These are phyloP conservation scores for Wilhelminamyces savonicus DNA, from an alignment of 805 yeast species.

Conservation along the genomic window DNA sequence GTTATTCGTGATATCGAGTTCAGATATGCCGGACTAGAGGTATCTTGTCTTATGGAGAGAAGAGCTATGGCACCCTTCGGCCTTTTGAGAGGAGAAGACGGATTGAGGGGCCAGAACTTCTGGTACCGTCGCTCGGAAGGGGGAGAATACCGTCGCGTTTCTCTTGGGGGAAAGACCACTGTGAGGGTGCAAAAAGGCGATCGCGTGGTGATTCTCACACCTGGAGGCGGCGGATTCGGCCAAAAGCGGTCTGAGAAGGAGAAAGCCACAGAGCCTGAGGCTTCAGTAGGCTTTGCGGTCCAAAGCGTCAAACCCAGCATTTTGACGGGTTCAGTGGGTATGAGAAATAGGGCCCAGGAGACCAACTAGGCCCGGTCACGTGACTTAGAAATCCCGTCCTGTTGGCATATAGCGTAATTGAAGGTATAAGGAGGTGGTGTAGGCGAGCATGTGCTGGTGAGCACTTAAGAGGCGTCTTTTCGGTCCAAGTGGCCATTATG, in stretches of 20 bases:
- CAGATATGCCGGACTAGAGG: constrained; percentile 38
- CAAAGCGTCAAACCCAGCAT: constrained; percentile 15
- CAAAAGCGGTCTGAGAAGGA: constrained; percentile 1
- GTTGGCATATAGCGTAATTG: no score
- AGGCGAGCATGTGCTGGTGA: no score
- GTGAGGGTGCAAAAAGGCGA: constrained; percentile 32
- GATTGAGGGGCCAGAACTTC: constrained; percentile 52
- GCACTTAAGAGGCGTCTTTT: no score
- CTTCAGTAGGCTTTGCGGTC: constrained; percentile 15
- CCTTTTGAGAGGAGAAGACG: constrained; percentile 73
- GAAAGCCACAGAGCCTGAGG: constrained; percentile 3
- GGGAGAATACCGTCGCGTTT: constrained; percentile 10
- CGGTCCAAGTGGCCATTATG: no score
- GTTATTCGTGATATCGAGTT: constrained; percentile 82
- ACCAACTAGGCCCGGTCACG: no score
- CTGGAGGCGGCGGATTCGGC: constrained; percentile 44
- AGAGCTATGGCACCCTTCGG: constrained; percentile 85
- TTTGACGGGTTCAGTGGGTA: constrained; percentile 32
- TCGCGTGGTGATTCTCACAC: constrained; percentile 32
- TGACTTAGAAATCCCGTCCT: no score
- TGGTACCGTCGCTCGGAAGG: constrained; percentile 22
- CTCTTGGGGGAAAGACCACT: constrained; percentile 27
- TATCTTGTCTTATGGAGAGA: constrained; percentile 81
- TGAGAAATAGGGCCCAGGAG: constrained; percentile 27
- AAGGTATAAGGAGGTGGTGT: no score